These are phyloP conservation scores for Cymbidium sinense DNA, from an alignment of 106 monocot species.

Conservation along the genomic window DNA sequence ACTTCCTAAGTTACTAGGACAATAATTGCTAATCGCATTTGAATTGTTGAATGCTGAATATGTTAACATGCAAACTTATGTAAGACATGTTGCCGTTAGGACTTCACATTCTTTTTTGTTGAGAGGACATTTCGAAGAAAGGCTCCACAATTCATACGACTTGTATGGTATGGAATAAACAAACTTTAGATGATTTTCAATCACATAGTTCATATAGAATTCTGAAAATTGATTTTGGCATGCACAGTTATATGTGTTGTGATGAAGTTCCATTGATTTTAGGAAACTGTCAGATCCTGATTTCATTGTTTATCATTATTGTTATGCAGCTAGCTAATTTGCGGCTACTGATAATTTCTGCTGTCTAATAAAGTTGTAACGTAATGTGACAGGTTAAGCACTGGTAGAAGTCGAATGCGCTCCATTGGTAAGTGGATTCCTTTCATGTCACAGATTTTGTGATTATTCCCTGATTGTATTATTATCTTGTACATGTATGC, in stretches of 20 bases:
- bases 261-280: background rate
- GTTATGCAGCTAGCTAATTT: slow-evolving; percentile 4
- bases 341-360: background rate
- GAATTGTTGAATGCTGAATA: background rate
- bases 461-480: background rate
- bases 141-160: background rate
- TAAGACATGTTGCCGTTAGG: background rate
- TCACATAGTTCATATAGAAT: background rate
- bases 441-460: background rate
- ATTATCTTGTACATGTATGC: background rate
- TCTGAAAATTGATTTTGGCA: background rate
- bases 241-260: background rate
- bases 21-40: background rate
- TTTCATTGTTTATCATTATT: background rate
- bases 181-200: background rate
- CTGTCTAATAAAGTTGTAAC: background rate
- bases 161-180: background rate
- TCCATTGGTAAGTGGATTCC: slow-evolving; percentile 14
- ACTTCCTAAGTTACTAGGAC: background rate
- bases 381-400: slow-evolving; percentile 21
- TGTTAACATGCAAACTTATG: background rate
- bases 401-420: slow-evolving; percentile 25
- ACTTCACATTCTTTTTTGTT: background rate
- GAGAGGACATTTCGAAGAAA: background rate
- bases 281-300: background rate